Percentiles rank a stretch among this genome's conserved stretches.
phyloP scores from a whole-genome alignment of 768 basidiomycete species.

The Mycena amicta region DNA sequence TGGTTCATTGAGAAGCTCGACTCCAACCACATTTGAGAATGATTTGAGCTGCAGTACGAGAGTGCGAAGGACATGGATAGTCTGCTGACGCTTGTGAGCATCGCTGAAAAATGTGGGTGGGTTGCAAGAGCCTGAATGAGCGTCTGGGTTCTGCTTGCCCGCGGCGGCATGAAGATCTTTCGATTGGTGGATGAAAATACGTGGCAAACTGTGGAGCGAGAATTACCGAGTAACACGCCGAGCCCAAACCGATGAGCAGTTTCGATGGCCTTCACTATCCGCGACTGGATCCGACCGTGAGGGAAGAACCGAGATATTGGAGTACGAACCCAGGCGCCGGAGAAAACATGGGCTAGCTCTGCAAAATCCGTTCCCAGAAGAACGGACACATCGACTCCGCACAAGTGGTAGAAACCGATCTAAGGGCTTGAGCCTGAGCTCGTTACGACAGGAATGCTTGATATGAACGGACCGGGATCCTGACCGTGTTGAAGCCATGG shows the following conservation, averaged over 20 bases:
- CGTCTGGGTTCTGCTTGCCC: slow-evolving; percentile 72
- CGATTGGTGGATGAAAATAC: no score
- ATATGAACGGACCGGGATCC: slow-evolving; percentile 55
- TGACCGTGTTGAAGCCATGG: slow-evolving; percentile 62
- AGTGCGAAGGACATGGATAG: slow-evolving; percentile 49
- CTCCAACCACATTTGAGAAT: slow-evolving; percentile 55
- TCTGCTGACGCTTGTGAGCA: slow-evolving; percentile 46
- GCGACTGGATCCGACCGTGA: slow-evolving; percentile 16
- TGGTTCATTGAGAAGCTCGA: slow-evolving; percentile 65
- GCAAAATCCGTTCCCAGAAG: slow-evolving; percentile 69
- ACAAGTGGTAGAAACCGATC: slow-evolving; percentile 78
- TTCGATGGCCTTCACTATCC: slow-evolving; percentile 61
- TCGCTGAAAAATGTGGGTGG: slow-evolving; percentile 52
- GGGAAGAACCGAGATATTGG: neutral
- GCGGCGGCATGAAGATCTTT: slow-evolving; percentile 75
- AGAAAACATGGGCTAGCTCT: slow-evolving; percentile 48
- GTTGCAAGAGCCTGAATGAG: slow-evolving; percentile 66
- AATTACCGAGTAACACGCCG: slow-evolving; percentile 73
- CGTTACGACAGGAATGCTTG: neutral
- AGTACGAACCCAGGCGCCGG: slow-evolving; percentile 59
- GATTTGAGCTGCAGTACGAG: slow-evolving; percentile 38
- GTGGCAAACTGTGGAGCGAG: no score
- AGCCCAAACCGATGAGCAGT: slow-evolving; percentile 58
- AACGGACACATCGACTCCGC: slow-evolving; percentile 58
- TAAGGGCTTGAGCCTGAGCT: slow-evolving; percentile 26